phyloP scores from a whole-genome alignment of 2,329 filamentous ascomycete genomes.

The Venturia aucupariae region DNA sequence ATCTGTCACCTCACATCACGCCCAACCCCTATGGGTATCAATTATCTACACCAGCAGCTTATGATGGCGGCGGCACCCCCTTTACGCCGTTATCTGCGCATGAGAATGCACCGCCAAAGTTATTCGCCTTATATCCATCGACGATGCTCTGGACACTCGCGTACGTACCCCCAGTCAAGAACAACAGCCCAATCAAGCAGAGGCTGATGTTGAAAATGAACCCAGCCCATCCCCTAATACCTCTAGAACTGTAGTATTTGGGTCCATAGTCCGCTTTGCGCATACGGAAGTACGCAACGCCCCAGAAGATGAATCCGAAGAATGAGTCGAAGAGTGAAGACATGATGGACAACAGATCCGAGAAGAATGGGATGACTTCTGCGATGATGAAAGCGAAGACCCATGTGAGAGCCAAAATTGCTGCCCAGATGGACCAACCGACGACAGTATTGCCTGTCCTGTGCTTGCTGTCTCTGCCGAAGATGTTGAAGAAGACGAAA shows the following conservation, averaged over 20 bases:
- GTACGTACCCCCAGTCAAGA: conserved; percentile 76
- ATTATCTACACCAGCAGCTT: not conserved
- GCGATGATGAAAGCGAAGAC: conserved; percentile 86
- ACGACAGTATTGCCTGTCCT: conserved; percentile 70
- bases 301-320: conserved; percentile 96
- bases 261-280: conserved; percentile 52
- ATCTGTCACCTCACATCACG: not conserved
- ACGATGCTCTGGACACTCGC: conserved; percentile 62
- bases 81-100: conserved; percentile 55
- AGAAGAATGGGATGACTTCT: conserved; percentile 90
- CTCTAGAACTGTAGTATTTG: conserved; percentile 44
- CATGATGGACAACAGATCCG: conserved; percentile 63
- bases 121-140: conserved; percentile 55
- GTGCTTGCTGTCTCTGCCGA: conserved; percentile 57
- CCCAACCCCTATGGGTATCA: not conserved
- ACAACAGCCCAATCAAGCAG: conserved; percentile 68
- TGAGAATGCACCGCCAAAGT: conserved; percentile 63
- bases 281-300: conserved; percentile 71
- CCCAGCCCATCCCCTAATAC: conserved; percentile 43
- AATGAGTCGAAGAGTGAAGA: conserved; percentile 87
- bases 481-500: conserved; percentile 86
- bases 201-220: conserved; percentile 63
- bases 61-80: not conserved
- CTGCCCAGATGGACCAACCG: conserved; percentile 72
- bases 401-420: conserved; percentile 68